Conservation (phyloP, 2,329 filamentous ascomycete genomes). For the Nectriaceae sp. region DNA sequence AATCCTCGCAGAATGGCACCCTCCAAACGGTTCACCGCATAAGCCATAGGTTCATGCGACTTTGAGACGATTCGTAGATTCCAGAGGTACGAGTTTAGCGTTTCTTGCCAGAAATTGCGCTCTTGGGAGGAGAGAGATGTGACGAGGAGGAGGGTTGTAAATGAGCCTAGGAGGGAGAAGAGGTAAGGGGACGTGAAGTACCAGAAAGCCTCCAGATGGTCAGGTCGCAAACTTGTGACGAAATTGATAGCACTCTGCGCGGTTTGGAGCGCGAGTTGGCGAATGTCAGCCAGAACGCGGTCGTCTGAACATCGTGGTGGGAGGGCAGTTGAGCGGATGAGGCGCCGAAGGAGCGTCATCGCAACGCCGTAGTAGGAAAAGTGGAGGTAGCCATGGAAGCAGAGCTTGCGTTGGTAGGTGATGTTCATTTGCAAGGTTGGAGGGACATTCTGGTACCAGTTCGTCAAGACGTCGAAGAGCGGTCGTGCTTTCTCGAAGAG, state of each 20-base stretch:
- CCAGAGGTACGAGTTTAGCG: slow-evolving; percentile 37
- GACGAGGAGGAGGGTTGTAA: slow-evolving; percentile 39
- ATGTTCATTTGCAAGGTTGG: slow-evolving; percentile 46
- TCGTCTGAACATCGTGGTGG: slow-evolving; percentile 32
- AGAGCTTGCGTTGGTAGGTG: slow-evolving; percentile 43
- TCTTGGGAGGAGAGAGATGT: slow-evolving; percentile 34
- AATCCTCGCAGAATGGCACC: slow-evolving; percentile 39
- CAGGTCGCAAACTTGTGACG: slow-evolving; percentile 34
- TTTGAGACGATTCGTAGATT: slow-evolving; percentile 38
- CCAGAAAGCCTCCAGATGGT: slow-evolving; percentile 44
- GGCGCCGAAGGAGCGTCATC: slow-evolving; percentile 47
- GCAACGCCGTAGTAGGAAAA: slow-evolving; percentile 50
- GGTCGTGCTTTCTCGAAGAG: slow-evolving; percentile 51
- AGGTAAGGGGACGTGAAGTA: slow-evolving; percentile 41
- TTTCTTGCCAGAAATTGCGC: slow-evolving; percentile 35
- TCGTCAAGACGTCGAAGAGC: slow-evolving; percentile 48
- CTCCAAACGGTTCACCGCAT: slow-evolving; percentile 39
- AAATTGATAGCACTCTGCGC: slow-evolving; percentile 36
- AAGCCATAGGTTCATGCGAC: slow-evolving; percentile 37
- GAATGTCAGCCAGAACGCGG: slow-evolving; percentile 29
- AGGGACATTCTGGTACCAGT: slow-evolving; percentile 48
- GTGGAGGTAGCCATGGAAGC: slow-evolving; percentile 42
- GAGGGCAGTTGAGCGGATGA: slow-evolving; percentile 39
- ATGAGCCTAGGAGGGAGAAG: slow-evolving; percentile 41
- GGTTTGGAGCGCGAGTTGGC: slow-evolving; percentile 33